Evolutionary conservation across 148 eudicot genomes (phyloP).

Genomic region (Beta vulgaris): DNA sequence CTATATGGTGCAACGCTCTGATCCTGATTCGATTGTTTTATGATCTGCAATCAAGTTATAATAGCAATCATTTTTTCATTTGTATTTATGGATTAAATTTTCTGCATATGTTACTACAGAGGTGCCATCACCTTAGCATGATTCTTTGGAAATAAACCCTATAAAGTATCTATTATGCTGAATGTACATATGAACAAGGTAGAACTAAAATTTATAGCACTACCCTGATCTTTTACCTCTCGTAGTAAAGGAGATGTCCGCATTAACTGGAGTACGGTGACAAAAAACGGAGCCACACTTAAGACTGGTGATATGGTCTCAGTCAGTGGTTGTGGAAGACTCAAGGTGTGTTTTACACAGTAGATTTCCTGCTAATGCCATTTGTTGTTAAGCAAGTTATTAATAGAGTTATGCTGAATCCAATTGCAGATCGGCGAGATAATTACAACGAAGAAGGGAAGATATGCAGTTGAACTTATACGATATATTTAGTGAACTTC

Average conservation of each 20-base stretch:
- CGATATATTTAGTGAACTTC: conserved; percentile 40
- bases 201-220: not conserved
- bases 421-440: conserved; percentile 79
- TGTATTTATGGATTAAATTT: not conserved
- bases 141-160: no score
- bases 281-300: conserved; percentile 64
- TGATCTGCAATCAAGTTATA: not conserved
- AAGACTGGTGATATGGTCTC: conserved; percentile 75
- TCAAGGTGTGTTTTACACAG: conserved; percentile 49
- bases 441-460: conserved; percentile 75
- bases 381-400: not conserved
- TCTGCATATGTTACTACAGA: not conserved
- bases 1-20: not conserved
- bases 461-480: conserved; percentile 73
- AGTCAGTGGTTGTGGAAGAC: conserved; percentile 80
- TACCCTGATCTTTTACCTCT: not conserved
- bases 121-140: not conserved
- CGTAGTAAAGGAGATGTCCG: conserved; percentile 80
- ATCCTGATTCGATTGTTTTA: not conserved
- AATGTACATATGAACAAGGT: not conserved
- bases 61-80: no score
- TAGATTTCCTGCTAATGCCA: not conserved
- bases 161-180: not conserved
- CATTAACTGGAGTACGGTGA: conserved; percentile 70
- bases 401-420: not conserved